Base-by-base conservation (phyloP, 352 stramenopile genomes). In the Phytophthora nicotianae region DNA sequence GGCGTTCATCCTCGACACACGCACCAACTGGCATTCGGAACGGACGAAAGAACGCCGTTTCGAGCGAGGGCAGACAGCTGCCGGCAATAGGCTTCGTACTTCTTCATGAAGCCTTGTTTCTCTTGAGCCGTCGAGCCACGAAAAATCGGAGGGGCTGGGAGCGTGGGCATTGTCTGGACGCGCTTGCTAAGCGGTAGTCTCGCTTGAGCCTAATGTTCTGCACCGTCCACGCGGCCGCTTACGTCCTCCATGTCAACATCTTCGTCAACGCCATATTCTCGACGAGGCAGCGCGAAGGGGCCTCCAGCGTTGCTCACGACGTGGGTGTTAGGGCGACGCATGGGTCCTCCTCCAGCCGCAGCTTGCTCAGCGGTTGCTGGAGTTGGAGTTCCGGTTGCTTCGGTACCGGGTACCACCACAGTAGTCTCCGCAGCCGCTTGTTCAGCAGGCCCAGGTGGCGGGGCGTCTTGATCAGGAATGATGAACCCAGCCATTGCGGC, bases 81-180 rank as follows among this genome's bases (percentile, higher is more conserved):
- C 19, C 57, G 17, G 26, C 48, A 58, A 10, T 65, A 65, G 16
- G 57, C 29, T 14, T 58, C 48, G 6, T 53, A 58, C 16, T 41
- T 27, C 10, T 53, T 57, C 48, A 58, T 65, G 38, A 65, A 58
- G 9, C 4, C 5, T 13, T 48, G 26, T 13, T 53, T 58, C 7
- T 53, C 57, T 24, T 46, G 26, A 32, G 26, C 26, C 26, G 26
- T 32, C 26, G 26, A 32, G 26, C 26, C 26, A 32, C 26, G 26
- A 32, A 32, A 32, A 32, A 32, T 32, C 26, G 26, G 26, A 32
- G 26, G 26, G 26, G 26, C 8, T 32, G 26, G 26, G 26, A 32
- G 26, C 26, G 26, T 32, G 26, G 8, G 26, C 26, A 32, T 32
- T 32, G 26, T 32, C 26, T 32, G 26, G 26, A 32, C 26, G 26